phyloP scores from a whole-genome alignment of 2,329 filamentous ascomycete genomes.

The Delphinella strobiligena region DNA sequence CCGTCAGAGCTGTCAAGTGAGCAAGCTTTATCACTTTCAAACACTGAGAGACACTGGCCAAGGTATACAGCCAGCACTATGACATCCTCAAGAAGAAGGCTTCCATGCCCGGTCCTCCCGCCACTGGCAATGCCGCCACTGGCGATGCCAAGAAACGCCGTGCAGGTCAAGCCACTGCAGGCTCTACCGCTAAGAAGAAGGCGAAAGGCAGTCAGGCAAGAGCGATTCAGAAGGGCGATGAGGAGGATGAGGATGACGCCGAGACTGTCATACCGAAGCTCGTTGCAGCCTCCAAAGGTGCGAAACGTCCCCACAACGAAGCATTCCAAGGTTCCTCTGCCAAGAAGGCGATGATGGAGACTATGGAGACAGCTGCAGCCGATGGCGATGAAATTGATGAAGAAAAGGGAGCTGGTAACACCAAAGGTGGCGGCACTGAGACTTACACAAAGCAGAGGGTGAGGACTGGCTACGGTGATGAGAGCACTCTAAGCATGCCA shows the following conservation, averaged over 20 bases:
- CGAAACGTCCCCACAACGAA: too few species aligned
- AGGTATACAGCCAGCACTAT: slow-evolving; percentile 5
- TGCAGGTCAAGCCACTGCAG: not conserved
- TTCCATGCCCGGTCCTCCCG: too few species aligned
- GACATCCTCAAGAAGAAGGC: slow-evolving; percentile 7
- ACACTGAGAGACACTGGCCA: too few species aligned
- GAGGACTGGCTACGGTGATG: too few species aligned
- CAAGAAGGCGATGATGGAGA: not conserved
- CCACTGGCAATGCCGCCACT: not conserved
- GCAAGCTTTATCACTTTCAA: too few species aligned
- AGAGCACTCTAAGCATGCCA: too few species aligned
- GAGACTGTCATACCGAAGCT: not conserved
- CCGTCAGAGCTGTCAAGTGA: slow-evolving; percentile 2
- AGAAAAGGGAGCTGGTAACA: not conserved
- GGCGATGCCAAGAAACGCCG: not conserved
- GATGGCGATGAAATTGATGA: not conserved
- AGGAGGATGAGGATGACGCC: slow-evolving; percentile 2
- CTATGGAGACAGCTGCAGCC: not conserved
- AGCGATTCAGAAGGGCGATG: slow-evolving; percentile 3
- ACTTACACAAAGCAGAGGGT: not conserved
- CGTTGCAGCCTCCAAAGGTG: too few species aligned
- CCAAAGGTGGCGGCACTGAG: not conserved
- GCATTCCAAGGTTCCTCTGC: not conserved
- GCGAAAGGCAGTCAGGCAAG: too few species aligned
- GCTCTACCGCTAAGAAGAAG: too few species aligned